Evolutionary conservation across 108 stramenopile species (phyloP).

Genomic region (Chaetoceros tenuissimus): DNA sequence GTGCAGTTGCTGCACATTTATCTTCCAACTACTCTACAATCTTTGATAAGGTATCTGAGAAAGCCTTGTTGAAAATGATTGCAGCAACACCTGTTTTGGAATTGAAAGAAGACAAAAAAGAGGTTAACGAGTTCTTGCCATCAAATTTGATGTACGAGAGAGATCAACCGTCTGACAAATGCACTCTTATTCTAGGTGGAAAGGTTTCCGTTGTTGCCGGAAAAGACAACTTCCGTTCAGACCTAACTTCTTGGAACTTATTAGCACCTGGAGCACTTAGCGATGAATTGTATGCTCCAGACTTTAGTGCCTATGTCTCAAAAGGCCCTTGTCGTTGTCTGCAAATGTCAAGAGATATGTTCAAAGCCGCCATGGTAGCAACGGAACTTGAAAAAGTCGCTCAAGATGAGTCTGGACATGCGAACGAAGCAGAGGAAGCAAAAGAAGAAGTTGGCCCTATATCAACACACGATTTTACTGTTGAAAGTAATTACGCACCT

Average conservation of each 20-base stretch:
- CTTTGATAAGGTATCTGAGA: slow-evolving; percentile 52
- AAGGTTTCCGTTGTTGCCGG: slow-evolving; percentile 81
- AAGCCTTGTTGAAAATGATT: slow-evolving; percentile 50
- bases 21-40: slow-evolving; percentile 56
- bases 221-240: slow-evolving; percentile 73
- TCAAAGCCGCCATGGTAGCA: slow-evolving; percentile 62
- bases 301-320: slow-evolving; percentile 79
- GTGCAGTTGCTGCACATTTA: slow-evolving; percentile 78
- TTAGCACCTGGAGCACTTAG: slow-evolving; percentile 63
- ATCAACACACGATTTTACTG: no score
- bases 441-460: no score
- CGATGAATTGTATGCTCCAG: slow-evolving; percentile 48
- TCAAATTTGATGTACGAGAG: slow-evolving; percentile 61
- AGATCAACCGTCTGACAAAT: slow-evolving; percentile 47
- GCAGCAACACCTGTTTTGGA: slow-evolving; percentile 50
- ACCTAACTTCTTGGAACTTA: slow-evolving; percentile 82
- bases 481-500: no score
- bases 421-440: no score
- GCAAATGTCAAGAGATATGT: slow-evolving; percentile 37
- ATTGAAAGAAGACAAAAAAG: slow-evolving; percentile 44
- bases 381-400: slow-evolving; percentile 60
- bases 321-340: slow-evolving; percentile 66
- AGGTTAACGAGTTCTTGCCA: slow-evolving; percentile 28
- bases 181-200: slow-evolving; percentile 76
- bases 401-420: no score